Percentiles rank a stretch among this genome's conserved stretches.
Conservation (phyloP, 352 stramenopile genomes). For the Phytophthora gonapodyides region DNA sequence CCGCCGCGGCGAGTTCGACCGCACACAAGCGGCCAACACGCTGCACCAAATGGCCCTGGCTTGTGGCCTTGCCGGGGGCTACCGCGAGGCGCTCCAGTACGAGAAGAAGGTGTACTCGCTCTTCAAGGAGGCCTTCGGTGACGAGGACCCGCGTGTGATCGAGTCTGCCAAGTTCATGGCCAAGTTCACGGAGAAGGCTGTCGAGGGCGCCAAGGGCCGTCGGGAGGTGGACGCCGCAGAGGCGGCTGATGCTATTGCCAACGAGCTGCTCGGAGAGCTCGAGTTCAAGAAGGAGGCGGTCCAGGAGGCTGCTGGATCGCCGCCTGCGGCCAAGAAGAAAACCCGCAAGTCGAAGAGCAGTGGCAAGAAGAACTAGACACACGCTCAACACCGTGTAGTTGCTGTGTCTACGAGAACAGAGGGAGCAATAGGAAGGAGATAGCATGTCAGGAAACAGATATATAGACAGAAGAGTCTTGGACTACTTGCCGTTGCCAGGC, state of each 20-base stretch:
- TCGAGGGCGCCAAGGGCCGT: constrained; percentile 85
- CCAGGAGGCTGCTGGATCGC: constrained; percentile 33
- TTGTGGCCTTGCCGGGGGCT: constrained; percentile 76
- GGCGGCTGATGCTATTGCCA: constrained; percentile 75
- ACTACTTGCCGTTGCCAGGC: constrained; percentile 16
- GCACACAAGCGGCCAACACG: constrained; percentile 84
- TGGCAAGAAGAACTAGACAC: constrained; percentile 72
- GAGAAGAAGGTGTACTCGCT: constrained; percentile 90
- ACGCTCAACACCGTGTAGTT: neutral
- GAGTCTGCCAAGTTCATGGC: constrained; percentile 87
- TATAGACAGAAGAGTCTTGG: constrained; percentile 29
- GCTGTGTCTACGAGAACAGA: constrained; percentile 3
- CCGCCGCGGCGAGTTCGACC: constrained; percentile 85
- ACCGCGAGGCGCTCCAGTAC: constrained; percentile 87
- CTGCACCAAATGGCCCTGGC: constrained; percentile 90
- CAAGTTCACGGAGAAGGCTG: constrained; percentile 86
- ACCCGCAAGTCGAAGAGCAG: constrained; percentile 64
- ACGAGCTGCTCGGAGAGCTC: constrained; percentile 75
- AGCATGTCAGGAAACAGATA: constrained; percentile 34
- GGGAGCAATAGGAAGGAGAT: constrained; percentile 23
- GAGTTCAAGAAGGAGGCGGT: constrained; percentile 58
- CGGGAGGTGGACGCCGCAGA: constrained; percentile 78
- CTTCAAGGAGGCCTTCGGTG: constrained; percentile 81
- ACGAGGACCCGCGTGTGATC: constrained; percentile 78
- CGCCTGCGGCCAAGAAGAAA: constrained; percentile 59